Base-by-base conservation (phyloP, 139 green algal species). In the Micractinium sp. region DNA sequence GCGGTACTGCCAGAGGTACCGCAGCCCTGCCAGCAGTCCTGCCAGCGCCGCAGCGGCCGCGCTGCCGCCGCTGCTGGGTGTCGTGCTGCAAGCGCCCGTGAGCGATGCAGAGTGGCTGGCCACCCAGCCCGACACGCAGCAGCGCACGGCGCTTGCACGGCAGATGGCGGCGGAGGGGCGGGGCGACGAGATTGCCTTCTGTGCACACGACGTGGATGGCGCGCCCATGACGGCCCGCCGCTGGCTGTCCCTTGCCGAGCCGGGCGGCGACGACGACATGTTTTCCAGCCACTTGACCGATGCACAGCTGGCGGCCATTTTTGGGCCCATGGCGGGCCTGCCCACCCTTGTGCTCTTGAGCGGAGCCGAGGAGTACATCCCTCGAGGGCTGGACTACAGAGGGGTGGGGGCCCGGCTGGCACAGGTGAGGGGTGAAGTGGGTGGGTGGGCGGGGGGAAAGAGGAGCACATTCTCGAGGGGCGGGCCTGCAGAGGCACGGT, bases 231-330 rank as follows among this genome's bases (percentile, higher is more conserved):
- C 79, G 3, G 95, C 94, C 3, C 53, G 87, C 0, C 90, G 95
- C 18, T 92, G 90, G 41, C 80, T 93, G 67, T 87, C 89, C 7
- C 82, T 96, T 31, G 77, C 87, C 7, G 69, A 38, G 3, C 38
- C 61, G 5, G 85, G 86, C 0, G 95, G 94, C 13, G 95, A 97
- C 79, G 95, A 97, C 75, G 93, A 97, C 82, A 95, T 96, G 90
- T 97, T 97, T 85, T 92, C 73, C 25, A 71, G 75, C 23, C 78
- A 86, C 67, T 85, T 95, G 38, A 88, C 74, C 5, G 85, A 92
- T 20, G 85, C 86, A 1, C 86, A 92, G 69, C 71, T 82, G 71
- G 85, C 47, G 18, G 71, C 29, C 20, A 82, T 82, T 33, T 82
- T 61, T 5, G 85, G 71, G 27, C n/a, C 85, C 47, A 69, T 93